Evolutionary conservation across 2,329 filamentous ascomycete genomes (phyloP), one percentile per base, ranked within the genome.

Genomic region (Trichoderma sp.): DNA sequence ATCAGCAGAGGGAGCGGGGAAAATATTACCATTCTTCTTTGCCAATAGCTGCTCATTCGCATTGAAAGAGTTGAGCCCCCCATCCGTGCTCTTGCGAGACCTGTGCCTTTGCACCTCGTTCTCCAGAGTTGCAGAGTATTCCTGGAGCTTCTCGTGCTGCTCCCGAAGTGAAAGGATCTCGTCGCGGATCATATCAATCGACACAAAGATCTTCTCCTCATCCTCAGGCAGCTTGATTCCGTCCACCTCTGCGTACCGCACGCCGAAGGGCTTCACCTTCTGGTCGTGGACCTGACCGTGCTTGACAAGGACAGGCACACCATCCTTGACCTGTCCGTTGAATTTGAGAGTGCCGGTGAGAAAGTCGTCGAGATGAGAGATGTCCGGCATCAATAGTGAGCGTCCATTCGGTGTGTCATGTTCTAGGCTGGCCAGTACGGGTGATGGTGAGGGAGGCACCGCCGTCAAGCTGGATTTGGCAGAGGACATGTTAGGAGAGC

Each of bases 121-220:
- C 68, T 85, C 82, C 7, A 86, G 77, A 62, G 79, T 79, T 68
- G 83, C 79, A 10, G 84, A 83, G 70, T 85, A 83, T 57, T 80
- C 80, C 59, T 85, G 81, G 10, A 86, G 78, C 68, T 83, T 78
- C 57, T 84, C 83, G 66, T 86, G 82, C 67, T 85, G 83, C 47
- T 85, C 82, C 66, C 85, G 83, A 45, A 86, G 77, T 65, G 81
- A 81, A 59, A 83, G 73, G 50, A 85, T 83, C 71, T 86, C 83
- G 48, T 85, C 81, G 45, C 83, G 82, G 76, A 86, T 84, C 81
- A 85, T 85, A 81, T 86, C 84, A 78, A 86, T 80, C 9, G 84
- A 86, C 47, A 86, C 83, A 67, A 86, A 85, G 34, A 86, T 85
- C 68, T 82, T 80, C 72, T 85, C 80, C 69, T 86, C 84, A 50